Evolutionary conservation across 768 basidiomycete species (phyloP), one percentile per base, ranked within the genome.

Genomic region (Artomyces pyxidatus): DNA sequence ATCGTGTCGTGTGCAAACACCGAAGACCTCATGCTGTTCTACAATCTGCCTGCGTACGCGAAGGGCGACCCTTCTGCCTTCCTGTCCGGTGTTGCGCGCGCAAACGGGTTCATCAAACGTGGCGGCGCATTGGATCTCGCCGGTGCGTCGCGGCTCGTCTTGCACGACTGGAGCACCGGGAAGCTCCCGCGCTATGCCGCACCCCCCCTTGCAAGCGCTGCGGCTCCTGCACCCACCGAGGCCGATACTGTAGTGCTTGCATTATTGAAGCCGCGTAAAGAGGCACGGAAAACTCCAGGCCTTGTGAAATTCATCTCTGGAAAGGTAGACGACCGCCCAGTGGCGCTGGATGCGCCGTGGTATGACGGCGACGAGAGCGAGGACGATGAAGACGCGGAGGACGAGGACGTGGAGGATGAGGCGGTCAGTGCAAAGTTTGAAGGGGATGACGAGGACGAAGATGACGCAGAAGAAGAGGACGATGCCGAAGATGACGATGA

Each of bases 1-100:
- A 77, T 96, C 51, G 72, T 93, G 21, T 63, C 76, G 30, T 77
- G 80, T 23, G 79, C 86, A 2, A 78, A 77, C 57, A 66, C 75
- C 27, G 84, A 93, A 61, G 93, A 95, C 63, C 72, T 96, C 37
- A 93, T 94, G 87, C 66, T 95, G n/a, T 69, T 82, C 42, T 95
- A 94, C 69, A 81, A 76, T 56, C 71, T 92, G 12, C 88, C 93
- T 3, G 88, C 84, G 7, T 93, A 94, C 63, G 56, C 75, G 8
- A 71, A 71, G 39, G 82, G 84, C 2, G 81, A 93, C 58, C 61
- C 75, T 5, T 71, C 72, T 21, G 81, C 83, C 0, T 93, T 95
- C 74, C 71, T 96, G 30, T 72, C 81, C 22, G 80, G 80, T 40
- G 66, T 94, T 35, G 88, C 91, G 4, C 81, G 91, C 39, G 73